phyloP scores from a whole-genome alignment of 2,329 filamentous ascomycete species.

The Fusarium longipes region DNA sequence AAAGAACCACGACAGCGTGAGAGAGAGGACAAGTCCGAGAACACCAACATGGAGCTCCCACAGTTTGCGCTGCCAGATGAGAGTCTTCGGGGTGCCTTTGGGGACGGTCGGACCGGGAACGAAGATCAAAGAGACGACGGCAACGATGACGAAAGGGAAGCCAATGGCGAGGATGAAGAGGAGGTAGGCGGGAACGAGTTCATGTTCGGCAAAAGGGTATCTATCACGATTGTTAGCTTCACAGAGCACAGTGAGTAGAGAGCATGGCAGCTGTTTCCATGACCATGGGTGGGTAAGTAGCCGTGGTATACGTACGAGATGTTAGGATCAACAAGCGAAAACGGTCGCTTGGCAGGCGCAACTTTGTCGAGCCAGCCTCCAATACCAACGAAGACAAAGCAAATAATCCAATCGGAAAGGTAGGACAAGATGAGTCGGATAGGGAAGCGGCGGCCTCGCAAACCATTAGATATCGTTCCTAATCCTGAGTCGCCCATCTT shows the following conservation, averaged over 20 bases:
- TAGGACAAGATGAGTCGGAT: slow-evolving; percentile 69
- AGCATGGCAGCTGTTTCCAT: background rate
- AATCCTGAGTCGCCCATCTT: slow-evolving; percentile 44
- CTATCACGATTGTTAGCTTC: slow-evolving; percentile 50
- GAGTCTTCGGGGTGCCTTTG: slow-evolving; percentile 67
- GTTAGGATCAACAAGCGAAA: slow-evolving; percentile 75
- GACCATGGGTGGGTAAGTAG: background rate
- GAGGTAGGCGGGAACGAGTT: slow-evolving; percentile 76
- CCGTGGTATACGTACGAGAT: slow-evolving; percentile 70
- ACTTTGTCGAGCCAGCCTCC: slow-evolving; percentile 69
- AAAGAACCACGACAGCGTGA: slow-evolving; percentile 80
- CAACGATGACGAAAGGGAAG: slow-evolving; percentile 74
- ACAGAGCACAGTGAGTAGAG: background rate
- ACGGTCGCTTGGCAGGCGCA: slow-evolving; percentile 74
- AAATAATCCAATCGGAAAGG: slow-evolving; percentile 78
- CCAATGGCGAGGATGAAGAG: slow-evolving; percentile 72
- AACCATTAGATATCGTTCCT: slow-evolving; percentile 27
- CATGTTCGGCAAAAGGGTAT: slow-evolving; percentile 75
- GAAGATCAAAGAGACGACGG: slow-evolving; percentile 74
- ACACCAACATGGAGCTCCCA: slow-evolving; percentile 92
- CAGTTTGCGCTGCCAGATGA: slow-evolving; percentile 83
- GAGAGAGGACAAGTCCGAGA: slow-evolving; percentile 81
- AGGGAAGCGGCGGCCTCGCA: slow-evolving; percentile 45
- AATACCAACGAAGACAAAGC: slow-evolving; percentile 68
- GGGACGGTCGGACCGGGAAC: slow-evolving; percentile 78